phyloP scores from a whole-genome alignment of 2,329 filamentous ascomycete species.

The Nannizziopsis arthrosporioides region DNA sequence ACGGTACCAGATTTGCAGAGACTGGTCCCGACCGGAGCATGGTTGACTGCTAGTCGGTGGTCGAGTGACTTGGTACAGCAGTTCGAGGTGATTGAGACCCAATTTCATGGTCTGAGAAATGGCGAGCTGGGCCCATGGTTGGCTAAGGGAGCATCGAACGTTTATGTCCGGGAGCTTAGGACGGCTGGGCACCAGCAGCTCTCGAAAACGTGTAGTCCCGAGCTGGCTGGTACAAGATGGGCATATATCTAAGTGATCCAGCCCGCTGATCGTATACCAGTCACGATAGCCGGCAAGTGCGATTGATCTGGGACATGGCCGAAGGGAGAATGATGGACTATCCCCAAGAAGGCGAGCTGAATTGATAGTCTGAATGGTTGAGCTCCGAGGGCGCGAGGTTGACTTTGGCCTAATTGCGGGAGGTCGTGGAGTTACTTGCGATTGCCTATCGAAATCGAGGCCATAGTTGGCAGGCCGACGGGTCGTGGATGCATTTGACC shows the following conservation, averaged over 20 bases:
- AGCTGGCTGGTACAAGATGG: conserved; percentile 63
- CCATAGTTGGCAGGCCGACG: not conserved
- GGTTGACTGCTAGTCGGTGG: conserved; percentile 46
- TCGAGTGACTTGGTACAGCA: conserved; percentile 58
- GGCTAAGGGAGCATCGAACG: conserved; percentile 66
- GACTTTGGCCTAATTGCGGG: not conserved
- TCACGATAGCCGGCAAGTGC: conserved; percentile 55
- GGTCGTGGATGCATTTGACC: not conserved
- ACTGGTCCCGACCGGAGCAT: conserved; percentile 48
- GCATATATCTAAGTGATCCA: conserved; percentile 66
- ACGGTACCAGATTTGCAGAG: conserved; percentile 60
- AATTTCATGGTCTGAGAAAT: conserved; percentile 70
- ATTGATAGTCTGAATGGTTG: conserved; percentile 6
- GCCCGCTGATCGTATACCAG: conserved; percentile 66
- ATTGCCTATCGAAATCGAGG: not conserved
- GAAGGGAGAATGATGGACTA: conserved; percentile 33
- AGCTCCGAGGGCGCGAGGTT: conserved; percentile 9
- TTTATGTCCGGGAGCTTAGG: conserved; percentile 46
- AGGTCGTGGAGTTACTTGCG: not conserved
- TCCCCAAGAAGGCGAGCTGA: conserved; percentile 15
- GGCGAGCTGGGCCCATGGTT: conserved; percentile 72
- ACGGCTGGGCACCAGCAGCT: conserved; percentile 53
- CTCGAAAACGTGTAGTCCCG: conserved; percentile 58
- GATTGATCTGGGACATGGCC: conserved; percentile 57
- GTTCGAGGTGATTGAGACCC: conserved; percentile 50